Evolutionary conservation across 2,329 filamentous ascomycete genomes (phyloP).

Genomic region (Madurella fahalii): DNA sequence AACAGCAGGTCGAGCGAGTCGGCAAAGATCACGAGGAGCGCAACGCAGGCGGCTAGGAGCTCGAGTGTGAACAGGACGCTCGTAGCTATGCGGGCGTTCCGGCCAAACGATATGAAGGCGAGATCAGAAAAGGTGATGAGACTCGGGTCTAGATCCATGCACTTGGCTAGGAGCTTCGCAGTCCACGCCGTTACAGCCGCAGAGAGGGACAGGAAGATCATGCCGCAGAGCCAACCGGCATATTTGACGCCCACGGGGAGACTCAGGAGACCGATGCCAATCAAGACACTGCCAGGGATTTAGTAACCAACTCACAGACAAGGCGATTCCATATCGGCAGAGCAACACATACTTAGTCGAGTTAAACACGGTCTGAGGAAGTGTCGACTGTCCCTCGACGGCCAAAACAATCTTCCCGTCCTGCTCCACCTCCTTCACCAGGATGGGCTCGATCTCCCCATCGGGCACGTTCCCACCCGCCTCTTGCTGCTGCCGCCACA

Average conservation of each 20-base stretch:
- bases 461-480: conserved; percentile 44
- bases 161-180: conserved; percentile 77
- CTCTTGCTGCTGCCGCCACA: conserved; percentile 53
- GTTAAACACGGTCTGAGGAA: conserved; percentile 95
- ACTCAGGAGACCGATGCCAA: conserved; percentile 84
- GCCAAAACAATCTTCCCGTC: conserved; percentile 81
- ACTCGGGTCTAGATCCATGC: conserved; percentile 77
- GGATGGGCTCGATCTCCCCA: conserved; percentile 65
- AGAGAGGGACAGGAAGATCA: conserved; percentile 68
- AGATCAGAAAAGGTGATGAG: conserved; percentile 94
- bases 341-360: conserved; percentile 63
- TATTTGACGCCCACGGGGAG: conserved; percentile 84
- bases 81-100: conserved; percentile 72
- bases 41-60: conserved; percentile 82
- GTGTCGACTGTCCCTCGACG: conserved; percentile 87
- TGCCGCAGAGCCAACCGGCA: conserved; percentile 81
- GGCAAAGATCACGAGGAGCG: conserved; percentile 85
- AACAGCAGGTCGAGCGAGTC: conserved; percentile 81
- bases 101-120: conserved; percentile 85
- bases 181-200: conserved; percentile 81
- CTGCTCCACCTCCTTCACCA: conserved; percentile 87
- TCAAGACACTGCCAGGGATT: conserved; percentile 56
- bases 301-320: neutral
- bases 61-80: conserved; percentile 86
- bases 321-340: neutral